Evolutionary conservation across 1,284 basidiomycete species (phyloP).

Genomic region (Pisolithus thermaeus): DNA sequence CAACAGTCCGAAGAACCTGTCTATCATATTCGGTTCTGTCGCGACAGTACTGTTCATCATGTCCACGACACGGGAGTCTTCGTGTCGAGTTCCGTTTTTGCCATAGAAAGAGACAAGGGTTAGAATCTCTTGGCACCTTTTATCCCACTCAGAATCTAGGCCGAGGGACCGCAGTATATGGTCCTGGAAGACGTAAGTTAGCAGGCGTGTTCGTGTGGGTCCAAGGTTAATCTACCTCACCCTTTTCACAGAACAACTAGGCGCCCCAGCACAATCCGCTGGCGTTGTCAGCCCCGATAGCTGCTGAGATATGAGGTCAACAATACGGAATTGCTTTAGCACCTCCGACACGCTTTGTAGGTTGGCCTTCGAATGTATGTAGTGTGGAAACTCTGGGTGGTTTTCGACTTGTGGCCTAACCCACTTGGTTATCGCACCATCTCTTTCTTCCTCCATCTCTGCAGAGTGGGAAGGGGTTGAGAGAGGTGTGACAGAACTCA

Average conservation of each 20-base stretch:
- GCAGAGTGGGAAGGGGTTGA: constrained; percentile 21
- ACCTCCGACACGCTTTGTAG: constrained; percentile 37
- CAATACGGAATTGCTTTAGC: constrained; percentile 41
- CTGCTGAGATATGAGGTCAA: constrained; percentile 38
- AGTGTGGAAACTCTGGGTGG: constrained; percentile 35
- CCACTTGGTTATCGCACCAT: constrained; percentile 33
- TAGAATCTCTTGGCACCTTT: constrained; percentile 47
- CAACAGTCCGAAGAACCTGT: constrained; percentile 44
- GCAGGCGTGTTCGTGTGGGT: neutral
- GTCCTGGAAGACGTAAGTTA: constrained; percentile 28
- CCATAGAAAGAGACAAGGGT: constrained; percentile 52
- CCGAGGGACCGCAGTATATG: constrained; percentile 53
- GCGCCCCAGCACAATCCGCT: constrained; percentile 30
- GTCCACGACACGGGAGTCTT: constrained; percentile 44
- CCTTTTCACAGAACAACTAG: constrained; percentile 28
- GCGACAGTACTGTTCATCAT: constrained; percentile 41
- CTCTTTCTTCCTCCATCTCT: constrained; percentile 31
- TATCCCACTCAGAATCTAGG: constrained; percentile 38
- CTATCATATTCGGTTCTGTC: constrained; percentile 41
- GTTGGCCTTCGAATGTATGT: constrained; percentile 36
- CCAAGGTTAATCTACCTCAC: constrained; percentile 21
- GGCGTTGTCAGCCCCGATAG: constrained; percentile 37
- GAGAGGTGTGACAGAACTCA: constrained; percentile 16
- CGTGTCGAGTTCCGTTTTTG: constrained; percentile 40
- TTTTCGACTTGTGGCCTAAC: constrained; percentile 36